Conservation (phyloP, 2,329 filamentous ascomycete genomes). For the Fusarium kyushuense region DNA sequence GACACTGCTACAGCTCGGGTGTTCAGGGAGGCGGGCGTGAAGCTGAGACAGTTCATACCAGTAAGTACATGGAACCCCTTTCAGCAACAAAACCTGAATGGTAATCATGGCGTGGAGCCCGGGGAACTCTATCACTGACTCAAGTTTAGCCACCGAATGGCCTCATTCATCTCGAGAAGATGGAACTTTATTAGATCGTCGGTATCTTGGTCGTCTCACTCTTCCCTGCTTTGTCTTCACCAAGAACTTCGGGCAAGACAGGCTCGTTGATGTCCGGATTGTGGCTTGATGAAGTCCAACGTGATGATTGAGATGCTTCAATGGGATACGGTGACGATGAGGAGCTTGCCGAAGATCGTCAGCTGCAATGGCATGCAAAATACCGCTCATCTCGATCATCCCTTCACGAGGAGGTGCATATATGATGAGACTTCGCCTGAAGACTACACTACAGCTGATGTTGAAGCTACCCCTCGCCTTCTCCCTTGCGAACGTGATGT, state of each 20-base stretch:
- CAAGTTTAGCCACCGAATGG: constrained; percentile 69
- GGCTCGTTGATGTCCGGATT: constrained; percentile 19
- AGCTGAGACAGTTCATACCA: constrained; percentile 87
- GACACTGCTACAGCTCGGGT: constrained; percentile 85
- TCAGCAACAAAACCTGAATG: constrained; percentile 17
- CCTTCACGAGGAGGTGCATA: constrained; percentile 29
- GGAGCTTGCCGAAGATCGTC: constrained; percentile 6
- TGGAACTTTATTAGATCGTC: constrained; percentile 55
- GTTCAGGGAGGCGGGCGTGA: constrained; percentile 85
- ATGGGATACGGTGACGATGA: neutral
- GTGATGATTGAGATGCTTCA: constrained; percentile 28
- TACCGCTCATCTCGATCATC: constrained; percentile 39
- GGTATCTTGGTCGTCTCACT: constrained; percentile 22
- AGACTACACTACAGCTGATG: constrained; percentile 23
- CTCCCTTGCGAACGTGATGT: constrained; percentile 26
- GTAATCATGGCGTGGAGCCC: constrained; percentile 9
- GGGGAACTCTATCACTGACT: constrained; percentile 39
- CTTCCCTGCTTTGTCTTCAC: constrained; percentile 25
- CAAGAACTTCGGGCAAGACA: constrained; percentile 25
- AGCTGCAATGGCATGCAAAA: constrained; percentile 20
- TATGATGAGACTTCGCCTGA: constrained; percentile 33
- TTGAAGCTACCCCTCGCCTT: constrained; percentile 25
- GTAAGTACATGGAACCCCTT: constrained; percentile 62
- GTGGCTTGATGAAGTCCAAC: constrained; percentile 32
- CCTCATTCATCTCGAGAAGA: constrained; percentile 70